phyloP scores from a whole-genome alignment of 257 asterid genomes.

The Nicotiana tabacum region DNA sequence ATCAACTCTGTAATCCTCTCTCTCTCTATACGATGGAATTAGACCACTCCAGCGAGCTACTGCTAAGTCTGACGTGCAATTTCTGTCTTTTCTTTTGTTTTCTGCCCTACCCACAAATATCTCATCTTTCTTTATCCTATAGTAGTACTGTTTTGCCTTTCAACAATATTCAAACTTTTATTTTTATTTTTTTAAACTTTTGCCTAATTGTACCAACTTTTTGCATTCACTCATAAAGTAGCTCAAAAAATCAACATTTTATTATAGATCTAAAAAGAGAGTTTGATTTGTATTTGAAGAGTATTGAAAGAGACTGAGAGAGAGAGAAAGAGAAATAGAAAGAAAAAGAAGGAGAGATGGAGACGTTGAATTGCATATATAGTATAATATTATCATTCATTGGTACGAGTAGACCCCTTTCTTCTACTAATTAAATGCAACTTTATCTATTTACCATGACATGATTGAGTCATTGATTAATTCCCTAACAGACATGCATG shows the following conservation, averaged over 20 bases:
- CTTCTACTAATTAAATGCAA: neutral
- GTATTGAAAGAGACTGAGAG: no score
- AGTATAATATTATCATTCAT: neutral
- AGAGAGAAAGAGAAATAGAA: neutral
- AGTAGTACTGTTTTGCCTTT: neutral
- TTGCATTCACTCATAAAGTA: conserved; percentile 3
- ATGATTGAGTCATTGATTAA: conserved; percentile 86
- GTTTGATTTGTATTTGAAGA: conserved; percentile 29
- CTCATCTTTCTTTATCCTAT: neutral
- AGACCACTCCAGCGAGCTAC: conserved; percentile 17
- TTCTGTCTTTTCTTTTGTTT: conserved; percentile 7
- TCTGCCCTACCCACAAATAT: conserved; percentile 1
- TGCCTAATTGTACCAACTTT: conserved; percentile 9
- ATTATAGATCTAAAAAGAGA: neutral
- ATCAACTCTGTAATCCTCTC: conserved; percentile 23
- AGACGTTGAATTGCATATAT: conserved; percentile 21
- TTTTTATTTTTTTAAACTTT: neutral
- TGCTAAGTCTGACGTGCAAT: conserved; percentile 14
- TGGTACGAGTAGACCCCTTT: conserved; percentile 1
- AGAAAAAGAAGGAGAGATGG: conserved; percentile 13
- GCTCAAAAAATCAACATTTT: conserved; percentile 17
- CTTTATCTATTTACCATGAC: conserved; percentile 17
- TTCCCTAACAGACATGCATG: conserved; percentile 21
- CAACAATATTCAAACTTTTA: neutral
- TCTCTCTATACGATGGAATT: neutral